phyloP scores from a whole-genome alignment of 164 flowering plant genomes.

The Vitis vinifera region DNA sequence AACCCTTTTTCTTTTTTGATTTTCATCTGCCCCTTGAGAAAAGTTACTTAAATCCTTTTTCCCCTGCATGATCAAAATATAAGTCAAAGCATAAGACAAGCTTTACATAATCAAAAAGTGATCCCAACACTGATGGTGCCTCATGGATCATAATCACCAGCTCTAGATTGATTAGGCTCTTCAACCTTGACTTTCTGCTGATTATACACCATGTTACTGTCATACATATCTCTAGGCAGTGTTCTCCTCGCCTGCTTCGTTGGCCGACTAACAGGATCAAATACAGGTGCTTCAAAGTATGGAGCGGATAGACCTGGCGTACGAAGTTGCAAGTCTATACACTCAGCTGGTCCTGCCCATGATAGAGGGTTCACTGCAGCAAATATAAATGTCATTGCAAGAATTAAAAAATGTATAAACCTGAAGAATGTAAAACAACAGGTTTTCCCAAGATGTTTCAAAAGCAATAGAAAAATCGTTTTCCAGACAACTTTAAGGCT shows the following conservation, averaged over 20 bases:
- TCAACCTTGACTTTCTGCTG: slow-evolving; percentile 13
- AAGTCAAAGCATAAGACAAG: too few relatives aligned
- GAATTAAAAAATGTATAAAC: too few relatives aligned
- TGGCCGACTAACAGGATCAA: slow-evolving; percentile 20
- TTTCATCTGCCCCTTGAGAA: too few relatives aligned
- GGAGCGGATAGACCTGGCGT: slow-evolving; percentile 22
- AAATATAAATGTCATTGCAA: neutral
- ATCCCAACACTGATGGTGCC: neutral
- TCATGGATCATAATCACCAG: slow-evolving; percentile 4
- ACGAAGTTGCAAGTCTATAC: slow-evolving; percentile 27
- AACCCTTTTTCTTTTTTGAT: too few relatives aligned
- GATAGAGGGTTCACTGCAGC: slow-evolving; percentile 48
- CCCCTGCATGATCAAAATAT: too few relatives aligned
- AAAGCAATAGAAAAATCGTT: neutral
- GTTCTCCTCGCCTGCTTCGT: slow-evolving; percentile 16
- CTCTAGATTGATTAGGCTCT: slow-evolving; percentile 17
- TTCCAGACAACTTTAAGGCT: neutral
- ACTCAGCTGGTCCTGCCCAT: slow-evolving; percentile 40
- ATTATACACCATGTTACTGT: neutral
- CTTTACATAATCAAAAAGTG: too few relatives aligned
- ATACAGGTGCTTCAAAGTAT: slow-evolving; percentile 20
- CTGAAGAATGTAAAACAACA: neutral
- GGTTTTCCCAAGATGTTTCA: neutral
- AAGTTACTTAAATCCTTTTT: too few relatives aligned
- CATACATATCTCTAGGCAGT: slow-evolving; percentile 10